Percentiles rank a stretch among this genome's conserved stretches.
Evolutionary conservation across 169 alveolate genomes (phyloP).

Genomic region (Toxoplasma gondii): DNA sequence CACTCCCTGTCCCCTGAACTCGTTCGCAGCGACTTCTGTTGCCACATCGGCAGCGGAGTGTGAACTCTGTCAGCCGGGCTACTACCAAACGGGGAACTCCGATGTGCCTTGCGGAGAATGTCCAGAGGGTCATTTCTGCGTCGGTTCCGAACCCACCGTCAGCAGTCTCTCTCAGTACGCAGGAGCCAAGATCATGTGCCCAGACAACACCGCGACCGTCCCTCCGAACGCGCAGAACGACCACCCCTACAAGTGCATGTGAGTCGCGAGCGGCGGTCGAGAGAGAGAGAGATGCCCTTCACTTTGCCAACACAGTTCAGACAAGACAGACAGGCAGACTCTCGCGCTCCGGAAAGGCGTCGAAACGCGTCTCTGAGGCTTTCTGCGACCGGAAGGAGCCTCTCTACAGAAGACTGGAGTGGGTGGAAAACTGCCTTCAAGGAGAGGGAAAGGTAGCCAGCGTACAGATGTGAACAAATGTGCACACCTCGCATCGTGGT

Average conservation of each 20-base stretch:
- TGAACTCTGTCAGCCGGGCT: slow-evolving; percentile 78
- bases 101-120: slow-evolving; percentile 77
- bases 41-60: slow-evolving; percentile 71
- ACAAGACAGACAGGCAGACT: too few species aligned
- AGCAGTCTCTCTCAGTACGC: slow-evolving; percentile 67
- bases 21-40: slow-evolving; percentile 59
- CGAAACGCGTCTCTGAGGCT: too few species aligned
- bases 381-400: too few species aligned
- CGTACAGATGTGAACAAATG: too few species aligned
- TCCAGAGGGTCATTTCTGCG: slow-evolving; percentile 81
- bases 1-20: slow-evolving; percentile 46
- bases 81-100: slow-evolving; percentile 74
- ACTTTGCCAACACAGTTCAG: too few species aligned
- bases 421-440: too few species aligned
- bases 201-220: slow-evolving; percentile 75
- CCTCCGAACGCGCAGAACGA: slow-evolving; percentile 76
- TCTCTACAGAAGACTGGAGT: too few species aligned
- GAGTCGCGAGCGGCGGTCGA: slow-evolving; percentile 21
- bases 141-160: slow-evolving; percentile 79
- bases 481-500: too few species aligned
- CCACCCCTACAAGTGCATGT: slow-evolving; percentile 76
- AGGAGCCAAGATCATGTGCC: slow-evolving; percentile 79
- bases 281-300: too few species aligned
- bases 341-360: too few species aligned
- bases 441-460: too few species aligned